Base-by-base conservation (phyloP, 169 alveolate species). In the Neospora caninum region DNA sequence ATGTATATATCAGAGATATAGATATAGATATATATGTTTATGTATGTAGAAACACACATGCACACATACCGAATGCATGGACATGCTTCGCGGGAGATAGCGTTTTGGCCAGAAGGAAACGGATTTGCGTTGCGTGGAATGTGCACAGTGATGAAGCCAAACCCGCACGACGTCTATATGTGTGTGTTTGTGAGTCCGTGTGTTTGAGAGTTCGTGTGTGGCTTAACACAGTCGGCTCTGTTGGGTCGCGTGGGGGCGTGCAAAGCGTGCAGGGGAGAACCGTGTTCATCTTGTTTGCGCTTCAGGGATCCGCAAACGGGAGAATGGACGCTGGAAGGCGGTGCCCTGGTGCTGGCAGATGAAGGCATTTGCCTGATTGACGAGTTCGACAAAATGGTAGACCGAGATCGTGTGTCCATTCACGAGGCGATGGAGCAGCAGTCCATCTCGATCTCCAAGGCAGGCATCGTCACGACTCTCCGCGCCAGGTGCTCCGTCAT, bases 341-440 rank as follows among this genome's bases (percentile, higher is more conserved):
- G 99, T 34, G 99, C 99, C 38, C 98, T 99, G 99, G 99, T 99
- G 49, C 97, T 99, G 95, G 99, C 99, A 27, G 99, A 99, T 96
- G 96, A 99, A 92, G 99, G 99, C 43, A 97, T 99, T 67, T 99
- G 99, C 27, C 98, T 99, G 94, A 99, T 99, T 86, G 99, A 99
- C 94, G 99, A 99, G 96, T 99, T 99, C 95, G 99, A 99, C 96
- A 99, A 99, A 95, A 99, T 99, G 99, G 98, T 97, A 92, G 98
- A 98, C 92, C 96, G 97, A 36, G 99, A 99, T 45, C 91, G 99
- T 82, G 99, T 99, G 41, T 98, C 99, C 83, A 99, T 99, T 39
- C 99, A 99, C 96, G 99, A 99, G 97, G 99, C 99, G 27, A 99
- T 99, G 99, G 99, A 99, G 96, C 99, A 99, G 96, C 99, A 99